Percentiles rank a stretch among this genome's conserved stretches.
Evolutionary conservation across 1,284 basidiomycete genomes (phyloP).

Genomic region (Microbotryomycetes sp.): DNA sequence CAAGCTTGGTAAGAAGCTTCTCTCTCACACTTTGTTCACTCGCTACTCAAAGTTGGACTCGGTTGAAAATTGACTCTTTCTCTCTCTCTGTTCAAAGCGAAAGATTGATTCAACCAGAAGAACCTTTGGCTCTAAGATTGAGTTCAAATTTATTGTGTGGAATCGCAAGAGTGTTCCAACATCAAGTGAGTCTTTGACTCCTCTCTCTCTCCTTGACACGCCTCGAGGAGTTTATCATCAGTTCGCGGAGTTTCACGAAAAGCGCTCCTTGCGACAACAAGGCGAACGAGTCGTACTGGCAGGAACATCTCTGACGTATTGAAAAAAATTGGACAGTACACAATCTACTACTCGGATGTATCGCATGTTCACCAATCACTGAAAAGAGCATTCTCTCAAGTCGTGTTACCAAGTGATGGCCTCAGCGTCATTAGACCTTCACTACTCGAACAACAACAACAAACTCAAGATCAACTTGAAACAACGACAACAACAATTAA

Average conservation of each 20-base stretch:
- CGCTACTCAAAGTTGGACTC: no score
- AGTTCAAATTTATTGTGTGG: slow-evolving; percentile 23
- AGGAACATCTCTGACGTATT: background rate
- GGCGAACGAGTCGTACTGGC: no score
- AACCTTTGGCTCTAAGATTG: slow-evolving; percentile 32
- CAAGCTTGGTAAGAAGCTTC: slow-evolving; percentile 24
- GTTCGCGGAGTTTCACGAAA: no score
- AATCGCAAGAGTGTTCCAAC: slow-evolving; percentile 28
- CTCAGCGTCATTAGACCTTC: background rate
- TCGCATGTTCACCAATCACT: slow-evolving; percentile 19
- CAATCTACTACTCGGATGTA: slow-evolving; percentile 24
- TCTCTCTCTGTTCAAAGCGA: no score
- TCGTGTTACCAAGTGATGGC: no score
- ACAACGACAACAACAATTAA: background rate
- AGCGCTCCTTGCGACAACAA: no score
- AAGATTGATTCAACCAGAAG: slow-evolving; percentile 31
- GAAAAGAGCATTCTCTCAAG: slow-evolving; percentile 23
- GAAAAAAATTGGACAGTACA: slow-evolving; percentile 4
- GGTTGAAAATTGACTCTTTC: no score
- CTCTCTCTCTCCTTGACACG: no score
- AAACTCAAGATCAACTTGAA: background rate
- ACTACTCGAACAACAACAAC: background rate
- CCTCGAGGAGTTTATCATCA: no score
- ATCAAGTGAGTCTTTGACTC: slow-evolving; percentile 12
- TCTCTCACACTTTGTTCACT: no score